Conservation (phyloP, 2,329 filamentous ascomycete genomes). For the Sphaceloma murrayae region DNA sequence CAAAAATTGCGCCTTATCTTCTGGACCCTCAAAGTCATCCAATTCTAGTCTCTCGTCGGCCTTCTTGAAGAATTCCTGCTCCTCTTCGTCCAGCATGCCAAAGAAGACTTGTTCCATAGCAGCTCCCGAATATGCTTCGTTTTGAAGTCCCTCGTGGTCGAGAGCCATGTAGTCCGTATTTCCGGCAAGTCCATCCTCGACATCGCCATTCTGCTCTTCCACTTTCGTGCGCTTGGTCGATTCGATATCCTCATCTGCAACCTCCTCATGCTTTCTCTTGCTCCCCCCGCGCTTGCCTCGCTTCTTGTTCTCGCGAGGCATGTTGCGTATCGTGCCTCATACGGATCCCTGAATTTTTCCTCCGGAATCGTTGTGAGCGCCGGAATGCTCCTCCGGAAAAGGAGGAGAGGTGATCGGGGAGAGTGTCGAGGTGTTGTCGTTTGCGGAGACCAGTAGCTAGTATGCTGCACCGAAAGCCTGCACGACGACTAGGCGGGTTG, state of each 20-base stretch:
- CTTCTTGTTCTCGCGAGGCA: conserved; percentile 53
- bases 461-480: neutral
- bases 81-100: conserved; percentile 81
- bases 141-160: conserved; percentile 22
- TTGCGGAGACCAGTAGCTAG: neutral
- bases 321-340: conserved; percentile 25
- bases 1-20: conserved; percentile 49
- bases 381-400: neutral
- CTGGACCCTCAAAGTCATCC: conserved; percentile 71
- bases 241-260: conserved; percentile 8
- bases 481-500: neutral
- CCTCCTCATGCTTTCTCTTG: conserved; percentile 39
- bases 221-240: neutral
- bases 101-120: conserved; percentile 66
- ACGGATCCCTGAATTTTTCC: neutral
- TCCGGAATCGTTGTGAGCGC: too few relatives aligned
- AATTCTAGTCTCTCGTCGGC: conserved; percentile 83
- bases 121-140: conserved; percentile 27
- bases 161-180: conserved; percentile 23
- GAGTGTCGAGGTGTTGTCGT: neutral
- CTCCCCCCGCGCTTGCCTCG: conserved; percentile 45
- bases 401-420: neutral
- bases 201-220: conserved; percentile 15
- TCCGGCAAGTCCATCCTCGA: conserved; percentile 19
- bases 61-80: conserved; percentile 90